Percentiles rank a stretch among this genome's conserved stretches.
Evolutionary conservation across 192 early-diverging fungal genomes (phyloP).

Genomic region (Linnemannia elongata): DNA sequence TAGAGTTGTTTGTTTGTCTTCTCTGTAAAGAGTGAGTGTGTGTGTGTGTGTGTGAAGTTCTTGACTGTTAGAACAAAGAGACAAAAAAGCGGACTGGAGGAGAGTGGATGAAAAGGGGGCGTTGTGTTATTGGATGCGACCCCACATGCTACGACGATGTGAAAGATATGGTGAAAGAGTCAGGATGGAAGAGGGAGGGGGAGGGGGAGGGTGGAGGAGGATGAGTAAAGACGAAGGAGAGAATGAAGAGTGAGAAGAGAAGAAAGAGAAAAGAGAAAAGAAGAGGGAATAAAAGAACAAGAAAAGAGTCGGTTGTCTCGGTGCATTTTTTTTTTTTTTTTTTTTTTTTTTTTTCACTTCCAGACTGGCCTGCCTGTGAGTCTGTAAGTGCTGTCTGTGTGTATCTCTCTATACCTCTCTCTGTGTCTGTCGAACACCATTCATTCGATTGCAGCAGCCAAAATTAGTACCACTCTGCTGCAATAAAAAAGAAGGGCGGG

Average conservation of each 20-base stretch:
- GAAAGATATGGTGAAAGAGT: not conserved
- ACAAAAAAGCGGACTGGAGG: not conserved
- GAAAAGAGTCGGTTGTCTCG: conserved; percentile 1
- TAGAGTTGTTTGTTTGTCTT: not conserved
- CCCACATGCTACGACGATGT: conserved; percentile 36
- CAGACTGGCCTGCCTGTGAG: not conserved
- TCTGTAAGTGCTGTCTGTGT: too few species aligned
- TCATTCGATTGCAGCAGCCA: not conserved
- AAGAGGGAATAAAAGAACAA: not conserved
- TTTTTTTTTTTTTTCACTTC: not conserved
- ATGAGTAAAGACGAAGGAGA: not conserved
- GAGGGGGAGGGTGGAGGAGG: not conserved
- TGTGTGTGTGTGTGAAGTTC: not conserved
- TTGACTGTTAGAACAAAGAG: not conserved
- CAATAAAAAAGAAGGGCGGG: too few species aligned
- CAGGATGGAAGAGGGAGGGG: not conserved
- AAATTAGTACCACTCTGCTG: too few species aligned
- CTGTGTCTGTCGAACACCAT: not conserved
- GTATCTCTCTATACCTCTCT: too few species aligned
- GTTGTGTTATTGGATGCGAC: conserved; percentile 31
- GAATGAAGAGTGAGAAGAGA: not conserved
- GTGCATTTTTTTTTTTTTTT: conserved; percentile 4
- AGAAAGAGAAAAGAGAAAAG: not conserved
- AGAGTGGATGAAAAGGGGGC: conserved; percentile 21
- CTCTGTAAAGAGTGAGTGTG: not conserved